phyloP scores from a whole-genome alignment of 2,329 filamentous ascomycete genomes.

The Beauveria bassiana region DNA sequence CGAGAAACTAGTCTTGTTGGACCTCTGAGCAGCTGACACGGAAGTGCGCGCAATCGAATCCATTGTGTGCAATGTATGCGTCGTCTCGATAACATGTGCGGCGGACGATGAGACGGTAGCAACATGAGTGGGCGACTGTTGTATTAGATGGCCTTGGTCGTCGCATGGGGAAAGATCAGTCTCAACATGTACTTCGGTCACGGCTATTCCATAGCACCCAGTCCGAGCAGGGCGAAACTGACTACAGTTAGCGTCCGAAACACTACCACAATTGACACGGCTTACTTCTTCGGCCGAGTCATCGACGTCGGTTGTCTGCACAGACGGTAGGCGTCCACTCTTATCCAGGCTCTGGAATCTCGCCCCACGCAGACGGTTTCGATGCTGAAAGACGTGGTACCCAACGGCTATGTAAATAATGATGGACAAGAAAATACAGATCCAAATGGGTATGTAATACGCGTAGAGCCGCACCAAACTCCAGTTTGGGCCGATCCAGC shows the following conservation, averaged over 20 bases:
- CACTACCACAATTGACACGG: not conserved
- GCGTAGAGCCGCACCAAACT: conserved; percentile 49
- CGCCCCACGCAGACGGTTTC: conserved; percentile 46
- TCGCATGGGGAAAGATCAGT: conserved; percentile 15
- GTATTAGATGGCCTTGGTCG: conserved; percentile 3
- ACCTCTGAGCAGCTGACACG: not conserved
- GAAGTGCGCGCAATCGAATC: not conserved
- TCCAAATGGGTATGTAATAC: conserved; percentile 55
- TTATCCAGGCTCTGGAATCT: conserved; percentile 19
- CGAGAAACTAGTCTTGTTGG: not conserved
- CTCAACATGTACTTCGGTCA: conserved; percentile 42
- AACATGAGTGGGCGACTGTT: not conserved
- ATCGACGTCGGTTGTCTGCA: conserved; percentile 20
- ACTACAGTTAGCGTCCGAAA: not conserved
- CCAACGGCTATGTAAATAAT: conserved; percentile 50
- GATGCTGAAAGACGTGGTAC: conserved; percentile 50
- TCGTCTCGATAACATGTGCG: not conserved
- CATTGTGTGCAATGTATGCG: not conserved
- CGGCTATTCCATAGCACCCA: conserved; percentile 37
- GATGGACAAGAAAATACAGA: conserved; percentile 46
- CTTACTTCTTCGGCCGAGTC: conserved; percentile 29
- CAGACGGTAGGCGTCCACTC: conserved; percentile 16
- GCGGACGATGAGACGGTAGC: not conserved
- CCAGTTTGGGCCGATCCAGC: conserved; percentile 49
- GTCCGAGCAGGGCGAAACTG: conserved; percentile 12